phyloP scores from a whole-genome alignment of 345 rosid genomes.

The Mercurialis annua region DNA sequence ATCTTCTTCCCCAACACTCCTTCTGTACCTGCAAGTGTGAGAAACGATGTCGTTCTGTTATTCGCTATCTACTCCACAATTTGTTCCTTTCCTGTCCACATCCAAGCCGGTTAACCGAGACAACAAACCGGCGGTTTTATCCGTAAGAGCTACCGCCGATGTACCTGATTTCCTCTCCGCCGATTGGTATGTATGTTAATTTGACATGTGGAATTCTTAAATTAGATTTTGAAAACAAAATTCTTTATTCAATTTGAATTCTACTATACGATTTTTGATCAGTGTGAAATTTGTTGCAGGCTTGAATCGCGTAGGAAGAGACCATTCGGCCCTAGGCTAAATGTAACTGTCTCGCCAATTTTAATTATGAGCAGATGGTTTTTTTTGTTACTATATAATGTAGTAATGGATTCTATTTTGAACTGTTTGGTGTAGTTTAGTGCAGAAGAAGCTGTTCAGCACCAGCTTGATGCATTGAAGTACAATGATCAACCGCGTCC shows the following conservation, averaged over 20 bases:
- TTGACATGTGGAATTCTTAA: background rate
- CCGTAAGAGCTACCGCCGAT: slow-evolving; percentile 59
- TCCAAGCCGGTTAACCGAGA: slow-evolving; percentile 31
- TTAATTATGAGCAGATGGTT: background rate
- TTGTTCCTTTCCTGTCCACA: slow-evolving; percentile 32
- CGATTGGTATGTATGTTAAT: slow-evolving; percentile 50
- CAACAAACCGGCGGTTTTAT: slow-evolving; percentile 21
- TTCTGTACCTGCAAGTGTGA: too few species aligned
- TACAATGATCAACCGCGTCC: slow-evolving; percentile 77
- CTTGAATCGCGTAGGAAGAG: slow-evolving; percentile 78
- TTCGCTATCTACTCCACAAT: slow-evolving; percentile 32
- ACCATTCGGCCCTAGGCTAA: slow-evolving; percentile 85
- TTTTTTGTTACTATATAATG: background rate
- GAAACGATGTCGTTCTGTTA: slow-evolving; percentile 55
- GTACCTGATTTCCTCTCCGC: slow-evolving; percentile 87
- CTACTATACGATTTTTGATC: too few species aligned
- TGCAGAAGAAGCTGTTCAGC: slow-evolving; percentile 79
- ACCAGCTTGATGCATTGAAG: slow-evolving; percentile 86
- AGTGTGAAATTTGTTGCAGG: slow-evolving; percentile 43
- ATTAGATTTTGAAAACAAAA: background rate
- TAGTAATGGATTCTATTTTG: slow-evolving; percentile 17
- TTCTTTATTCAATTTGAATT: background rate
- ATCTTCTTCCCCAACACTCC: background rate
- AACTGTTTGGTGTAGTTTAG: slow-evolving; percentile 55
- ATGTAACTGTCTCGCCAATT: slow-evolving; percentile 41